A percentile compares a stretch with the other conserved stretches of the same genome.
phyloP scores from a whole-genome alignment of 805 yeast species.

The Suhomyces sp. region DNA sequence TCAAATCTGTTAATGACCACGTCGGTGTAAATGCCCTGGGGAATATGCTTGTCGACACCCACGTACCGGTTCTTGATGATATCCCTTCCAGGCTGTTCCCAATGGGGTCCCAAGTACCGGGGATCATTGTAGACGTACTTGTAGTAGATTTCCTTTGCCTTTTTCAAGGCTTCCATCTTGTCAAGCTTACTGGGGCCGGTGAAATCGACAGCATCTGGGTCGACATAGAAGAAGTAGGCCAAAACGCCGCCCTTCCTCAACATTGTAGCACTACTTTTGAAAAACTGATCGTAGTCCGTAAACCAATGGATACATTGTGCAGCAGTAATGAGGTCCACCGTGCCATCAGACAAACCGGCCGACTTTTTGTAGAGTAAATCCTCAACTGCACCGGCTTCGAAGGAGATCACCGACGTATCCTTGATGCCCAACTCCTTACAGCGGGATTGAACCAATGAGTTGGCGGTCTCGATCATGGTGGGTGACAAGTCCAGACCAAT shows the following conservation, averaged over 20 bases:
- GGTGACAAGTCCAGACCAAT: conserved; percentile 47
- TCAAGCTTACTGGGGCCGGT: conserved; percentile 14
- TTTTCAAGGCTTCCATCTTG: conserved; percentile 15
- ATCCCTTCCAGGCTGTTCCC: conserved; percentile 84
- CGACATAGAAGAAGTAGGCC: conserved; percentile 43
- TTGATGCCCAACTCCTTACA: conserved; percentile 23
- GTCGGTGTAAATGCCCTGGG: conserved; percentile 41
- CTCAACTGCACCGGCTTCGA: conserved; percentile 34
- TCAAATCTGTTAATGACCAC: conserved; percentile 24
- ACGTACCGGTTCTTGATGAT: conserved; percentile 45
- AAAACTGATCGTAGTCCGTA: conserved; percentile 29
- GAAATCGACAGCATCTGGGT: conserved; percentile 35
- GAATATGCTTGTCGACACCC: conserved; percentile 42
- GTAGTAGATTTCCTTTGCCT: conserved; percentile 28
- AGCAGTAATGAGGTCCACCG: conserved; percentile 38
- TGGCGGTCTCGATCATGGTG: conserved; percentile 46
- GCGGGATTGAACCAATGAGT: conserved; percentile 21
- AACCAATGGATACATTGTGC: conserved; percentile 46
- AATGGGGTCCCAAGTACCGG: conserved; percentile 57
- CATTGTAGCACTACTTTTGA: conserved; percentile 31
- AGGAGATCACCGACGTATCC: conserved; percentile 26
- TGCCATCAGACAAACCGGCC: conserved; percentile 13
- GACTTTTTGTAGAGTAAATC: conserved; percentile 17
- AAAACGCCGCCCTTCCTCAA: conserved; percentile 41
- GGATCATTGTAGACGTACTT: conserved; percentile 43